Evolutionary conservation across 768 basidiomycete species (phyloP).

Genomic region (Amanita brunnescens): DNA sequence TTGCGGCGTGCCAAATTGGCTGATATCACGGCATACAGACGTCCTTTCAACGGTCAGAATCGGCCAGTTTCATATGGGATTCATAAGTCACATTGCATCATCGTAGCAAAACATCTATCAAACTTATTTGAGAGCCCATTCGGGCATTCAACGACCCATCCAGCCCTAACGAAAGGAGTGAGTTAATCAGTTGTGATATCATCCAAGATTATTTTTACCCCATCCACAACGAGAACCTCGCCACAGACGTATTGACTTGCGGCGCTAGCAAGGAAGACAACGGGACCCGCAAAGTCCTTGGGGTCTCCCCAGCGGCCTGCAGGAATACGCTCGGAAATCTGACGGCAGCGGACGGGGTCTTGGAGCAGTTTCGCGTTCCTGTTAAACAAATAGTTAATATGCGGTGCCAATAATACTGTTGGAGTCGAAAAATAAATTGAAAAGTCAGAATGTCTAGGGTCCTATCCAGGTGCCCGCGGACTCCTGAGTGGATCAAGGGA

Average conservation of each 20-base stretch:
- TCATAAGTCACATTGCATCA: background rate
- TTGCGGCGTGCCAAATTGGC: background rate
- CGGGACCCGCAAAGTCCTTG: constrained; percentile 63
- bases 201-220: constrained; percentile 30
- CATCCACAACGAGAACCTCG: constrained; percentile 63
- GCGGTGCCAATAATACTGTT: background rate
- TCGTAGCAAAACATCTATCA: background rate
- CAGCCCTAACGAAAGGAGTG: constrained; percentile 35
- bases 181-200: constrained; percentile 1
- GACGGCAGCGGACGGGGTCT: constrained; percentile 56
- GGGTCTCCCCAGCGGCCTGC: constrained; percentile 66
- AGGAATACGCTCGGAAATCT: constrained; percentile 70
- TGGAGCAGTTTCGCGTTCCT: constrained; percentile 42
- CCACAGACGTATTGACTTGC: constrained; percentile 70
- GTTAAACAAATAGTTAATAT: constrained; percentile 4
- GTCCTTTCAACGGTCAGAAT: background rate
- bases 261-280: constrained; percentile 60
- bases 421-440: background rate
- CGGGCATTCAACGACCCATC: constrained; percentile 43
- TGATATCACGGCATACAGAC: background rate
- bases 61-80: background rate
- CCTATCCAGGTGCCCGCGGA: constrained; percentile 2
- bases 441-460: constrained; percentile 2
- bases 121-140: background rate
- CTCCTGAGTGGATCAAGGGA: background rate